A percentile compares a stretch with the other conserved stretches of the same genome.
Evolutionary conservation across 495 filamentous ascomycete genomes (phyloP).

Genomic region (Endocarpon pusillum): DNA sequence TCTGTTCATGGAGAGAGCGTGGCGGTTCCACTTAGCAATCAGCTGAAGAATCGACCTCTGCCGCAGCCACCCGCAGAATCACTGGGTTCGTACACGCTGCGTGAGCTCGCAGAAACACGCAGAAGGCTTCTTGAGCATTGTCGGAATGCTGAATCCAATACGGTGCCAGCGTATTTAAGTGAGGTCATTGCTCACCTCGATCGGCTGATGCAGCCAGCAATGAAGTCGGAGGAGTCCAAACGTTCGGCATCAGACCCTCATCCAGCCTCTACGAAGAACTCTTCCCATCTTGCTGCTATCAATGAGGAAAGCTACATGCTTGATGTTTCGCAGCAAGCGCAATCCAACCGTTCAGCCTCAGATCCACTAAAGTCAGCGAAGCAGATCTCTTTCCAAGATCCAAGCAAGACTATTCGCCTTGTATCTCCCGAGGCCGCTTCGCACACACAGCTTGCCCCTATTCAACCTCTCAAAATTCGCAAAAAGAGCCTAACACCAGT

Average conservation of each 20-base stretch:
- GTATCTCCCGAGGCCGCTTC: constrained; percentile 2
- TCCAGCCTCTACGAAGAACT: constrained; percentile 18
- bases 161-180: constrained; percentile 30
- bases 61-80: constrained; percentile 14
- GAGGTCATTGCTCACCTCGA: constrained; percentile 46
- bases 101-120: constrained; percentile 39
- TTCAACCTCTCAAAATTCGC: neutral
- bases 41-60: constrained; percentile 8
- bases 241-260: constrained; percentile 41
- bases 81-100: constrained; percentile 29
- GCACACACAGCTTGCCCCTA: too few species aligned
- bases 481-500: neutral
- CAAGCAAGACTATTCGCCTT: constrained; percentile 3
- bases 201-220: constrained; percentile 31
- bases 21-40: constrained; percentile 2
- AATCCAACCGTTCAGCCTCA: constrained; percentile 1
- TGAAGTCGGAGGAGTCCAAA: constrained; percentile 16
- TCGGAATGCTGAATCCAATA: constrained; percentile 19
- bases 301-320: constrained; percentile 23
- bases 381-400: constrained; percentile 8
- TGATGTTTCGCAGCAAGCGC: too few species aligned
- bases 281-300: constrained; percentile 31
- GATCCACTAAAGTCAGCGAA: neutral
- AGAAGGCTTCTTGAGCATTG: constrained; percentile 34
- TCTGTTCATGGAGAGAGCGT: constrained; percentile 18